phyloP scores from a whole-genome alignment of 345 rosid genomes.

The Populus deltoides region DNA sequence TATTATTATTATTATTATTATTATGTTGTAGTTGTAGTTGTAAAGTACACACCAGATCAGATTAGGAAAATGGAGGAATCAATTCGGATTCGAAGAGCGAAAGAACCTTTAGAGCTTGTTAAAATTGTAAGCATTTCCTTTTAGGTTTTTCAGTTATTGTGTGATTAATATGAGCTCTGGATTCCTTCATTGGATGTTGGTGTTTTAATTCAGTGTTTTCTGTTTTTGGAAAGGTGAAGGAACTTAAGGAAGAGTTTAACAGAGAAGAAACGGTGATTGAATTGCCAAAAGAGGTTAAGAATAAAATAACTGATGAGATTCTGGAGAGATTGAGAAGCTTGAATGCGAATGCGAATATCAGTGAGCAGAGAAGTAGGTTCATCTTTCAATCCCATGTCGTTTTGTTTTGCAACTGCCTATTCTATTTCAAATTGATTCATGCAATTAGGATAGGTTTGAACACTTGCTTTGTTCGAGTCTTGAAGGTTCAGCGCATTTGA shows the following conservation, averaged over 20 bases:
- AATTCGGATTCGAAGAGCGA: slow-evolving; percentile 71
- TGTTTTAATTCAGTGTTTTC: neutral
- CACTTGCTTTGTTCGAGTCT: neutral
- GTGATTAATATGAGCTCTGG: neutral
- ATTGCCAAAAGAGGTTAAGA: slow-evolving; percentile 52
- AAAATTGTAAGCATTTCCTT: slow-evolving; percentile 45
- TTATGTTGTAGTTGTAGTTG: slow-evolving; percentile 43
- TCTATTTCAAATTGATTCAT: neutral
- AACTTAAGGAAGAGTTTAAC: slow-evolving; percentile 43
- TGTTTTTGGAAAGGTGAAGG: slow-evolving; percentile 49
- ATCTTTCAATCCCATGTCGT: neutral
- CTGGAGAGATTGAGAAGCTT: slow-evolving; percentile 51
- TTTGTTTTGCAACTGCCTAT: neutral
- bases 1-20: no score
- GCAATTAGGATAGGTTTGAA: neutral
- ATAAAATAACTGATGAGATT: slow-evolving; percentile 65
- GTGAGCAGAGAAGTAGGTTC: slow-evolving; percentile 60
- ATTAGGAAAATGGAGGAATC: slow-evolving; percentile 88
- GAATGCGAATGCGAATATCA: slow-evolving; percentile 40
- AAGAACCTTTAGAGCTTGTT: slow-evolving; percentile 57
- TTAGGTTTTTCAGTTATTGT: neutral
- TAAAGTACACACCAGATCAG: slow-evolving; percentile 75
- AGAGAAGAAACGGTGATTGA: slow-evolving; percentile 37
- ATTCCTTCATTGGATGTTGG: neutral
- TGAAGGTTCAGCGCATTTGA: neutral